These are phyloP conservation scores for Porphyra umbilicalis DNA, from an alignment of 31 red algal genomes.

Conservation along the genomic window DNA sequence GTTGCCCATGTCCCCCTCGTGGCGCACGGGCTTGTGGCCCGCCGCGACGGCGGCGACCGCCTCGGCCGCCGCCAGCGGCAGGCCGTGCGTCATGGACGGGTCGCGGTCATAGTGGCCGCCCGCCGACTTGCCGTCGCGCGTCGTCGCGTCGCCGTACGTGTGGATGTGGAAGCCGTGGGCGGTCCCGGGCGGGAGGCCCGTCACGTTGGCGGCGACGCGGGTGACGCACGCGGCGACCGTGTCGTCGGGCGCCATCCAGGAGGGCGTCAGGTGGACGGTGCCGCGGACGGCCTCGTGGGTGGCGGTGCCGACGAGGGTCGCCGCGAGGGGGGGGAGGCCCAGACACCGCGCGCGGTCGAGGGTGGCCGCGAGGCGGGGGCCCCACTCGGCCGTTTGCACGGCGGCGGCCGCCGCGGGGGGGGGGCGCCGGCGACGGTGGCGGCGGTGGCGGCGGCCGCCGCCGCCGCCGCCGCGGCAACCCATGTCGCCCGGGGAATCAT, in stretches of 20 bases:
- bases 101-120: constrained; percentile 30
- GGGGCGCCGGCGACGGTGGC: not conserved
- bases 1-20: constrained; percentile 51
- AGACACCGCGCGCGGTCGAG: not conserved
- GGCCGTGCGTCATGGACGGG: constrained; percentile 5
- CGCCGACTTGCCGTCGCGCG: constrained; percentile 18
- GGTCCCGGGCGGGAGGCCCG: constrained; percentile 2
- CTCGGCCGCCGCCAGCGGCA: not conserved
- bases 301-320: not conserved
- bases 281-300: not conserved
- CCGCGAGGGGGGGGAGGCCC: not conserved
- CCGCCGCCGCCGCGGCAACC: too few species aligned
- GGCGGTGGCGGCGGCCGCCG: not conserved
- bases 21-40: not conserved
- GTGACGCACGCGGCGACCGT: constrained; percentile 14
- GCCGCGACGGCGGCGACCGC: not conserved
- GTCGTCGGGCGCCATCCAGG: not conserved
- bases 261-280: not conserved
- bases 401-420: not conserved
- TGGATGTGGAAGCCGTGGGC: constrained; percentile 50
- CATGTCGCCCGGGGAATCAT: not conserved
- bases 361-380: not conserved
- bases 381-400: not conserved
- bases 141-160: constrained; percentile 31
- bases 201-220: constrained; percentile 22